Evolutionary conservation across 768 basidiomycete species (phyloP).

Genomic region (Phaffia australis): DNA sequence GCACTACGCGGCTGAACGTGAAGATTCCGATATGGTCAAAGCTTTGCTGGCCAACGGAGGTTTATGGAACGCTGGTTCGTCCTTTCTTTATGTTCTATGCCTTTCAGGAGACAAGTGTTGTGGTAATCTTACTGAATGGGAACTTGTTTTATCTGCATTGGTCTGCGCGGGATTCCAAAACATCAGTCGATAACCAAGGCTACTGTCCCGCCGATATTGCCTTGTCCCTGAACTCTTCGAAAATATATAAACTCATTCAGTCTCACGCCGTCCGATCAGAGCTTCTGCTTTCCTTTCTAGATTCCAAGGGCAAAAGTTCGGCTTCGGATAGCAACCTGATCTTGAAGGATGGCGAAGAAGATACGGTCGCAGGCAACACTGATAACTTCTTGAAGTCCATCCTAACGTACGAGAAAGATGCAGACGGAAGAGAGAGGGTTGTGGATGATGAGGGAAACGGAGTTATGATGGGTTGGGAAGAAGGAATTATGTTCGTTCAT

Average conservation of each 20-base stretch:
- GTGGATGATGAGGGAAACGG: constrained; percentile 68
- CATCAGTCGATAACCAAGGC: constrained; percentile 59
- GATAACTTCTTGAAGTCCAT: constrained; percentile 57
- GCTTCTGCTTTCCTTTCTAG: constrained; percentile 50
- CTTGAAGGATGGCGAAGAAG: constrained; percentile 29
- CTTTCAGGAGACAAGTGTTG: constrained; percentile 24
- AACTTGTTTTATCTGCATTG: constrained; percentile 4
- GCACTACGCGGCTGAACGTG: constrained; percentile 43
- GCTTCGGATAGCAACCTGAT: constrained; percentile 45
- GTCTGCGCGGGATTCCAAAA: constrained; percentile 1
- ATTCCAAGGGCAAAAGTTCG: constrained; percentile 42
- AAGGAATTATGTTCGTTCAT: constrained; percentile 23
- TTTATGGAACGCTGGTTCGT: constrained; percentile 72
- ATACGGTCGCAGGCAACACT: constrained; percentile 37
- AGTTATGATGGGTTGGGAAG: constrained; percentile 99
- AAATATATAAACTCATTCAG: constrained; percentile 66
- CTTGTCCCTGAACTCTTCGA: constrained; percentile 65
- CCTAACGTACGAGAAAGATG: constrained; percentile 58
- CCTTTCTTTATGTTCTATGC: constrained; percentile 30
- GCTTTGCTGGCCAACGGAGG: constrained; percentile 69
- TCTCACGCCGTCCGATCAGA: constrained; percentile 89
- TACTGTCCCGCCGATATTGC: constrained; percentile 86
- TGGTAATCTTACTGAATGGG: constrained; percentile 7
- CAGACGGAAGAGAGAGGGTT: constrained; percentile 71
- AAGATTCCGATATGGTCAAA: constrained; percentile 54